Base-by-base conservation (phyloP, 2,329 filamentous ascomycete genomes). In the Ceratocystis cubensis region DNA sequence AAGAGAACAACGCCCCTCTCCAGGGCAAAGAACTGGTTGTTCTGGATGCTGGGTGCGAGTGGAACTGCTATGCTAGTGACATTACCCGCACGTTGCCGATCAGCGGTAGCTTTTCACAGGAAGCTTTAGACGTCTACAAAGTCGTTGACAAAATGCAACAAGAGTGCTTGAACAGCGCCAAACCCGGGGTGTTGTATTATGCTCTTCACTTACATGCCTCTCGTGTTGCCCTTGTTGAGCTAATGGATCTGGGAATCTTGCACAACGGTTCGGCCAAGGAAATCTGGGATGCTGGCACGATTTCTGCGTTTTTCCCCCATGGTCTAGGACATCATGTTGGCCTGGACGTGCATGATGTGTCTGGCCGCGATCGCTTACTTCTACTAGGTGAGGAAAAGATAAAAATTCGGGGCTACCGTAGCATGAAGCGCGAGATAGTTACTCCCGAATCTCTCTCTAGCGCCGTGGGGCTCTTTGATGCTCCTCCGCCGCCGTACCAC, bases 81-180 rank as follows among this genome's bases (percentile, higher is more conserved):
- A 85, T 97, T 33, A 97, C 94, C 0, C 84, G 93, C 46, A 94
- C 92, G 0, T 85, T 96, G 70, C 93, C 93, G 3, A 77, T 96
- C 25, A 82, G 81, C 15, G 88, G 89, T 5, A 67, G 69, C 0
- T 96, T 91, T 71, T 83, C 84, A 0, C 74, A 80, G 15, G 88
- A 93, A 73, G 86, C 87, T 0, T 81, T 82, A 61, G 82, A 84
- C 8, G 86, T 96, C 64, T 92, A 96, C 74, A 80, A 83, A 59
- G 80, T 94, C 30, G 92, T 96, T 2, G 79, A 88, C 70, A 78
- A 82, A 68, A 96, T 96, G 91, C 92, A 96, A 75, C 78, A 81
- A 6, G 81, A 84, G 65, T 91, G 88, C 71, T 88, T 96, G 72
- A 77, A 78, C 5, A 80, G 83, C 70, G 79, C 95, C 25, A 81